Conservation (phyloP, 345 rosid species). For the Eutrema heterophyllum region DNA sequence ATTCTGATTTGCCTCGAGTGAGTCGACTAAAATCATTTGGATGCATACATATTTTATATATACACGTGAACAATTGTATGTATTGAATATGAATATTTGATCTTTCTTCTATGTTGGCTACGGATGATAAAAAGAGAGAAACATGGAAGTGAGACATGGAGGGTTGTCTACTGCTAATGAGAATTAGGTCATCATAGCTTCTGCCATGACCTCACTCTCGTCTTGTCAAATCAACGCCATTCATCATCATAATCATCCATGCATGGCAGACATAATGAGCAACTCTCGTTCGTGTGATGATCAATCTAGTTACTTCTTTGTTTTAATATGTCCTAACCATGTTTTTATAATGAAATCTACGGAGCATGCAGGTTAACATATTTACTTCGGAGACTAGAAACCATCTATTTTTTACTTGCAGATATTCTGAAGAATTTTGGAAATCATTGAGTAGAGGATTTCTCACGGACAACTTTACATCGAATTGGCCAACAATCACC, state of each 20-base stretch:
- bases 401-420: no score
- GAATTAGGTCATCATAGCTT: conserved; percentile 20
- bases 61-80: not conserved
- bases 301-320: not conserved
- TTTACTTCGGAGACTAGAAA: no score
- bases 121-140: conserved; percentile 18
- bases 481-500: no score
- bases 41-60: not conserved
- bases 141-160: conserved; percentile 32
- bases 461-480: no score
- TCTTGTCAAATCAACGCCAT: conserved; percentile 27
- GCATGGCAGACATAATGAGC: conserved; percentile 11
- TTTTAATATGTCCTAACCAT: conserved; percentile 15
- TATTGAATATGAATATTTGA: not conserved
- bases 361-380: not conserved
- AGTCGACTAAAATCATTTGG: not conserved
- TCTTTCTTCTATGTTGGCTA: not conserved
- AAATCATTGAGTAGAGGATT: no score
- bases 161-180: conserved; percentile 25
- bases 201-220: conserved; percentile 15
- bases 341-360: not conserved
- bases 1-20: not conserved
- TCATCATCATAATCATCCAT: conserved; percentile 13
- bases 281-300: not conserved
- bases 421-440: no score